Base-by-base conservation (phyloP, 331 rosid genomes). In the Quercus phellos region DNA sequence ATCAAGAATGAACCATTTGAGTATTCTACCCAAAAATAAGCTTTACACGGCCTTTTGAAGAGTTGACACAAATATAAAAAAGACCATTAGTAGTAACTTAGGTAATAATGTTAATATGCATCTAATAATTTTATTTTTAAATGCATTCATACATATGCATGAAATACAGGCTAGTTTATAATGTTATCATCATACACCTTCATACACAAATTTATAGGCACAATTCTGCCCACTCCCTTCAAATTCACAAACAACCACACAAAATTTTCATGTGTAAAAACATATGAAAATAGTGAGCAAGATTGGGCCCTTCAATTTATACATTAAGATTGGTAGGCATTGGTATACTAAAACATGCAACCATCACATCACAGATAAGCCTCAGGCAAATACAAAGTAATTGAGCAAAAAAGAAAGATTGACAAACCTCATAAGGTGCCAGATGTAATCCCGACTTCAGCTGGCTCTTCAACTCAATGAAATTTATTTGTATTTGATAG, bases 371-470 rank as follows among this genome's bases (percentile, higher is more conserved):
- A 71, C 18, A 69, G 59, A 64, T 73, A 56, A 63, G 77, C 51
- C 76, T 71, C 50, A 30, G 35, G 10, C 22, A 73, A 50, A 75
- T 69, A 34, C 22, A 70, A 63, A 51, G 32, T 29, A 24, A n/a
- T 51, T 53, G 63, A 73, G 60, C 29, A 19, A 32, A 35, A 76
- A 58, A 73, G 32, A 74, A 51, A 51, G 66, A 55, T 59, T 73
- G 58, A 64, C 83, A 82, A 85, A 91, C 98, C 98, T 93, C 98
- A 74, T 77, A 80, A 12, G 90, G 79, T 72, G 86, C 76, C 74
- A 93, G 86, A 83, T 78, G 87, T 74, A 93, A 84, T 81, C 97
- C 97, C 14, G 85, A 86, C 84, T 85, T 85, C 68, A 93, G 90
- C 79, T 93, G 98, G 79, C 86, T 82, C 5, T 80, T 87, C 74